A percentile compares a stretch with the other conserved stretches of the same genome.
Evolutionary conservation across 305 asterid species (phyloP).

Genomic region (Ilex paraguariensis): DNA sequence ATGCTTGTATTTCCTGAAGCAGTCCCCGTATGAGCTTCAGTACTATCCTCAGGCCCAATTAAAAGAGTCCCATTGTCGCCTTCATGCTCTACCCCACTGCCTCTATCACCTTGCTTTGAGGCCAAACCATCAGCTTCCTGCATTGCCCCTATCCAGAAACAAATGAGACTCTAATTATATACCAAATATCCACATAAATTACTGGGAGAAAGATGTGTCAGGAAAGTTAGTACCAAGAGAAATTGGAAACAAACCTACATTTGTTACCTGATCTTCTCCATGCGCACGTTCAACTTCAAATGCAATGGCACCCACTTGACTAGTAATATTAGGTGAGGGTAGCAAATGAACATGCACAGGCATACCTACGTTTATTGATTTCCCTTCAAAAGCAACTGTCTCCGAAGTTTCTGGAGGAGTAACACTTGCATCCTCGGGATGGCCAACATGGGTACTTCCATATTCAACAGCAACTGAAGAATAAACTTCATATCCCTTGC

Average conservation of each 20-base stretch:
- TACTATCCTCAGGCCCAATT: slow-evolving; percentile 25
- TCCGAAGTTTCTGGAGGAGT: slow-evolving; percentile 23
- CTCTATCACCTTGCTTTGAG: slow-evolving; percentile 37
- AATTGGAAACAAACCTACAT: slow-evolving; percentile 94
- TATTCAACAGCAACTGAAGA: slow-evolving; percentile 25
- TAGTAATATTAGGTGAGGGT: slow-evolving; percentile 13
- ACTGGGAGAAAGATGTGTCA: slow-evolving; percentile 4
- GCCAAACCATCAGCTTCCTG: slow-evolving; percentile 63
- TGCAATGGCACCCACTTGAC: slow-evolving; percentile 4
- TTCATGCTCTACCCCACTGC: slow-evolving; percentile 34
- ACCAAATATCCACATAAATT: slow-evolving; percentile 20
- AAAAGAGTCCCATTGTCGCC: slow-evolving; percentile 33
- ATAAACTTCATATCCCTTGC: slow-evolving; percentile 20
- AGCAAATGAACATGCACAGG: slow-evolving; percentile 34
- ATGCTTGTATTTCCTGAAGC: slow-evolving; percentile 20
- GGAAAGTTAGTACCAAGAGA: slow-evolving; percentile 48
- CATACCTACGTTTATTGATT: slow-evolving; percentile 23
- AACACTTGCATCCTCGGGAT: slow-evolving; percentile 28
- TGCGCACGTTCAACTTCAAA: slow-evolving; percentile 27
- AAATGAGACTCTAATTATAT: slow-evolving; percentile 30
- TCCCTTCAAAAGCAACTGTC: slow-evolving; percentile 24
- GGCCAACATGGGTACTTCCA: slow-evolving; percentile 25
- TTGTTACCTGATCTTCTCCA: slow-evolving; percentile 90
- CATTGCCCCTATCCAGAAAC: slow-evolving; percentile 75
- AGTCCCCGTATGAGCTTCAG: slow-evolving; percentile 24